Evolutionary conservation across 1,139 yeast genomes (phyloP), one percentile per base, ranked within the genome.

Genomic region (Hansenula lynferdii): DNA sequence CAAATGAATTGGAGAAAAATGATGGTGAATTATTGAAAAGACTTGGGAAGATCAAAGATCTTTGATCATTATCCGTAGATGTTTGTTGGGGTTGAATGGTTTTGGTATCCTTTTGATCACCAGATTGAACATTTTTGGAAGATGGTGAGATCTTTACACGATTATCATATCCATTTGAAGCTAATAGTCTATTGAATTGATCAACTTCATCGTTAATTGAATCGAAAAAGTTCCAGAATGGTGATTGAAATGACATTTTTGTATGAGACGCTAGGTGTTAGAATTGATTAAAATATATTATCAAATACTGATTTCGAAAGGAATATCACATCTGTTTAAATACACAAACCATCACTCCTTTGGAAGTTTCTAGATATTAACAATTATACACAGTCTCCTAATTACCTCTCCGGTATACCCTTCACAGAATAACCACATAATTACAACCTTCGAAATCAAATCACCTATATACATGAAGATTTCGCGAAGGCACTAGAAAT

Each of bases 141-240:
- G 37, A 41, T 24, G 53, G 50, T 17, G 51, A 37, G n/a, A 41
- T 50, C 42, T 42, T 40, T 40, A 44, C 43, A 31, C 51, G 44
- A 40, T 40, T 36, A 15, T 43, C 43, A 24, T 42, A 49, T 3
- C 54, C 55, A 25, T 41, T 35, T 21, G 47, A 44, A 33, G 56
- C 56, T 40, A 64, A 45, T 33, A 60, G 40, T 26, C 58, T 51
- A 49, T 63, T 61, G 54, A 65, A 59, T 22, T 56, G 54, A 22
- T 57, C 60, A 31, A 67, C 70, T 40, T 66, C 71, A 25, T 58
- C 61, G 51, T 59, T 62, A 45, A 66, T 61, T 45, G 58, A 56
- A 41, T 67, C 70, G 43, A 66, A 65, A 47, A 67, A 65, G 42
- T 57, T 60, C 55, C 58, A 65, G 53, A 66, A 66, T 59, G 71